Conservation (phyloP, 345 rosid species). For the Iberis pinnata region DNA sequence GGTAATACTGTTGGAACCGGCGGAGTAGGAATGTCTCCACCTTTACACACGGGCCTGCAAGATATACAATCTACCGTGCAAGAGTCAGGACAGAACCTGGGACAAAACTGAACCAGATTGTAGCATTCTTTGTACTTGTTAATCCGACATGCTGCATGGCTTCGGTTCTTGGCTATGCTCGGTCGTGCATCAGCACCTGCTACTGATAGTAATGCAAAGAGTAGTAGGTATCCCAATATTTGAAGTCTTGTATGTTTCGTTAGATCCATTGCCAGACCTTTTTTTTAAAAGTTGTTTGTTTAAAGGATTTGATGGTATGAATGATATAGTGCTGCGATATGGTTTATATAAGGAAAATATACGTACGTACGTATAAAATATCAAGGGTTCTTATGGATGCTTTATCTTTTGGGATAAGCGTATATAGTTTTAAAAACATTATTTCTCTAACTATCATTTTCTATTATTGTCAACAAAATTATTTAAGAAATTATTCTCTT, state of each 20-base stretch:
- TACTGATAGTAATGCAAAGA: constrained; percentile 30
- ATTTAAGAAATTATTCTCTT: too few species aligned
- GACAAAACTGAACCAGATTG: constrained; percentile 47
- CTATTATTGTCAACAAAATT: too few species aligned
- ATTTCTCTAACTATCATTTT: too few species aligned
- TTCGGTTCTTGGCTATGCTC: constrained; percentile 49
- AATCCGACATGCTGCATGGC: constrained; percentile 37
- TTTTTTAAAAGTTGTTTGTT: not conserved
- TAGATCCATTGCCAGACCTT: constrained; percentile 24
- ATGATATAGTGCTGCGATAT: not conserved
- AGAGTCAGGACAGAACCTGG: constrained; percentile 43
- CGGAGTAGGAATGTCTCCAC: too few species aligned
- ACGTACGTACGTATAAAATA: too few species aligned
- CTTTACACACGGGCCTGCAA: constrained; percentile 50
- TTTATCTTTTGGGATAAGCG: too few species aligned
- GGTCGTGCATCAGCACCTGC: constrained; percentile 38
- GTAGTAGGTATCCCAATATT: constrained; percentile 27
- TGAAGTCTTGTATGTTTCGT: constrained; percentile 23
- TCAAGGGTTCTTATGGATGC: too few species aligned
- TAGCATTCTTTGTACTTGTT: constrained; percentile 44
- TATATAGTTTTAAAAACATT: too few species aligned
- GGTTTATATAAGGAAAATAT: constrained; percentile 30
- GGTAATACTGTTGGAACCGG: too few species aligned
- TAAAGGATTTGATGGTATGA: constrained; percentile 2
- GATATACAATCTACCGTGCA: constrained; percentile 47